Percentiles rank a stretch among this genome's conserved stretches.
Evolutionary conservation across 306 rosid genomes (phyloP).

Genomic region (Prunus salicina): DNA sequence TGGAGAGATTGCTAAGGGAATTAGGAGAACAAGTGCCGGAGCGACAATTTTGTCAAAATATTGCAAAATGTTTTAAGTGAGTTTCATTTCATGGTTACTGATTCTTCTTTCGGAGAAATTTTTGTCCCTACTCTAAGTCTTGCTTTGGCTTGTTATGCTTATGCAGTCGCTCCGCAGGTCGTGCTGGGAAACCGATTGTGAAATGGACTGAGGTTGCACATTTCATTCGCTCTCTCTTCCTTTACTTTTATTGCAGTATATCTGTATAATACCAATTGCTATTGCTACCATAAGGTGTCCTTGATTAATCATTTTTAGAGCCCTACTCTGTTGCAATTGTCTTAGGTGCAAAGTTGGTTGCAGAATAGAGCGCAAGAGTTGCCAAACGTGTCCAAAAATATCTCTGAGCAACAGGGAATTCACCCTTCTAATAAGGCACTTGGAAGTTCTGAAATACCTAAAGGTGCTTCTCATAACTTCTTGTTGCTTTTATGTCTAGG

Average conservation of each 20-base stretch:
- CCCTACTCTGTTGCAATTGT: slow-evolving; percentile 6
- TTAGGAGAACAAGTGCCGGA: slow-evolving; percentile 40
- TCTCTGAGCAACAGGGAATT: slow-evolving; percentile 29
- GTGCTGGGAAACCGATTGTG: slow-evolving; percentile 83
- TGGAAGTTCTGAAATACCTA: slow-evolving; percentile 32
- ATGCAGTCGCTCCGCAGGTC: slow-evolving; percentile 78
- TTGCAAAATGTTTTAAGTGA: slow-evolving; percentile 65
- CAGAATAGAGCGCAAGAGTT: slow-evolving; percentile 45
- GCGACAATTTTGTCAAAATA: slow-evolving; percentile 50
- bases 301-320: background rate
- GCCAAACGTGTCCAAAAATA: slow-evolving; percentile 35
- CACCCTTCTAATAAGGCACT: slow-evolving; percentile 38
- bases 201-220: slow-evolving; percentile 75
- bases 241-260: background rate
- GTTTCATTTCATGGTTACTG: slow-evolving; percentile 24
- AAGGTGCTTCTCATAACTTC: slow-evolving; percentile 33
- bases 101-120: background rate
- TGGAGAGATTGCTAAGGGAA: slow-evolving; percentile 60
- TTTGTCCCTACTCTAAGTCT: background rate
- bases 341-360: slow-evolving; percentile 79
- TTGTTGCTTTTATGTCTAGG: slow-evolving; percentile 11
- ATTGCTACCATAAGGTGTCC: background rate
- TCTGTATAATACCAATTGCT: background rate
- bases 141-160: slow-evolving; percentile 29
- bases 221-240: slow-evolving; percentile 7